phyloP scores from a whole-genome alignment of 2,329 filamentous ascomycete genomes.

The Mycosphaerelloides madeirae region DNA sequence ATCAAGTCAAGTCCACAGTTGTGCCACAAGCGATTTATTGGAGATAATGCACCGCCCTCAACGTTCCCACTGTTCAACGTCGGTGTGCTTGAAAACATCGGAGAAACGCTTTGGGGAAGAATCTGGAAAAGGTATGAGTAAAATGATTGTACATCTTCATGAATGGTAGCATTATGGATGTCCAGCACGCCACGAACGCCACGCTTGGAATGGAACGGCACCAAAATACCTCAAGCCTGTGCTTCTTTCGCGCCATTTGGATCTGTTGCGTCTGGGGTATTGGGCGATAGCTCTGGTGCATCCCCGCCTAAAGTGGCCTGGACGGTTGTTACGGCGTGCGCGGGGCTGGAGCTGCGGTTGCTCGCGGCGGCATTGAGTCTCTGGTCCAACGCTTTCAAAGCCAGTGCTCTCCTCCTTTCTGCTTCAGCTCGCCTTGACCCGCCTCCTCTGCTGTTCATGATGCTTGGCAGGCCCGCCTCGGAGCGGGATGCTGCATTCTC shows the following conservation, averaged over 20 bases:
- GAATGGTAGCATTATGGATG: background rate
- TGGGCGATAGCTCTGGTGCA: background rate
- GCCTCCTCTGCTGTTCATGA: conserved; percentile 49
- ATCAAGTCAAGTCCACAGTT: too few relatives aligned
- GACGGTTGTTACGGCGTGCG: conserved; percentile 17
- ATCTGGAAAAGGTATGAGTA: too few relatives aligned
- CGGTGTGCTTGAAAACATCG: too few relatives aligned
- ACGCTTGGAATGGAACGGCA: background rate
- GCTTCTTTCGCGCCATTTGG: background rate
- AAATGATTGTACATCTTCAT: too few relatives aligned
- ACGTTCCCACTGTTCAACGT: too few relatives aligned
- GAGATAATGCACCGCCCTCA: too few relatives aligned
- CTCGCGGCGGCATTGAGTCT: conserved; percentile 75
- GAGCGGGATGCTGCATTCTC: conserved; percentile 64
- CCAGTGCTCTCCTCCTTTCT: conserved; percentile 80
- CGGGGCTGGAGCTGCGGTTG: conserved; percentile 9
- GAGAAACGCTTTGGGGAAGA: too few relatives aligned
- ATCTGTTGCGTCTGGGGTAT: background rate
- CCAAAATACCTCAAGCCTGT: conserved; percentile 2
- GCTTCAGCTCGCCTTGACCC: conserved; percentile 68
- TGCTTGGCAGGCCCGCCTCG: conserved; percentile 56
- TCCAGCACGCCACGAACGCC: background rate
- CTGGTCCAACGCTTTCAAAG: conserved; percentile 87
- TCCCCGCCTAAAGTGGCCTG: conserved; percentile 14
- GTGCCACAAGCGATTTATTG: too few relatives aligned